Conservation (phyloP, 176 grass and related monocot genomes). For the Carex scoparia region DNA sequence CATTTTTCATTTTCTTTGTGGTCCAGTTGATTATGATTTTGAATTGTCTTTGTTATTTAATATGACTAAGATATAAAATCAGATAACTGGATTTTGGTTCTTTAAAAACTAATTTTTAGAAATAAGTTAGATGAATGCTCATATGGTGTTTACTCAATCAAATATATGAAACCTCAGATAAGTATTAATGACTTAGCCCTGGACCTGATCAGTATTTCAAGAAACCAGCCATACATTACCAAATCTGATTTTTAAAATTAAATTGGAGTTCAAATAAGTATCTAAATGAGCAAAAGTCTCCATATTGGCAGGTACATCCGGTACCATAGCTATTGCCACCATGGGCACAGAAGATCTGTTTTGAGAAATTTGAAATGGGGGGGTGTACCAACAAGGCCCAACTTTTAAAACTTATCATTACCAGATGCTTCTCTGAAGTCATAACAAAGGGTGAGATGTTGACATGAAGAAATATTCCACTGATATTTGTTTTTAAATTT, state of each 20-base stretch:
- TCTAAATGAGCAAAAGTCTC: background rate
- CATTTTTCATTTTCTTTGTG: slow-evolving; percentile 12
- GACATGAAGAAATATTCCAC: slow-evolving; percentile 15
- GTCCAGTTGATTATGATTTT: slow-evolving; percentile 20
- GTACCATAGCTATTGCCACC: background rate
- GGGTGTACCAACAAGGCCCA: background rate
- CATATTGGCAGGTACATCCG: background rate
- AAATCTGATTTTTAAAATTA: background rate
- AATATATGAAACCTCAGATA: background rate
- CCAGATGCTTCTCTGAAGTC: slow-evolving; percentile 12
- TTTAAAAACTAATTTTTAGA: background rate
- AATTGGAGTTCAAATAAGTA: background rate
- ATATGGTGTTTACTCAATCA: background rate
- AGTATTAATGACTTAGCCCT: background rate
- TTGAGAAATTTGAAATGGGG: background rate
- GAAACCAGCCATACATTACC: background rate
- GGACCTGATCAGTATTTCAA: background rate
- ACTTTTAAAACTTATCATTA: slow-evolving; percentile 20
- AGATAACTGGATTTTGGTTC: background rate
- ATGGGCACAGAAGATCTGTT: background rate
- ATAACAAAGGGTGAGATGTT: slow-evolving; percentile 16
- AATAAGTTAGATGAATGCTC: background rate
- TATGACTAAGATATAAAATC: background rate
- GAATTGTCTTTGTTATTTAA: background rate
- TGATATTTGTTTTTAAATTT: slow-evolving; percentile 16